Evolutionary conservation across 2,329 filamentous ascomycete genomes (phyloP), one percentile per base, ranked within the genome.

Genomic region (Ophiostoma ips): DNA sequence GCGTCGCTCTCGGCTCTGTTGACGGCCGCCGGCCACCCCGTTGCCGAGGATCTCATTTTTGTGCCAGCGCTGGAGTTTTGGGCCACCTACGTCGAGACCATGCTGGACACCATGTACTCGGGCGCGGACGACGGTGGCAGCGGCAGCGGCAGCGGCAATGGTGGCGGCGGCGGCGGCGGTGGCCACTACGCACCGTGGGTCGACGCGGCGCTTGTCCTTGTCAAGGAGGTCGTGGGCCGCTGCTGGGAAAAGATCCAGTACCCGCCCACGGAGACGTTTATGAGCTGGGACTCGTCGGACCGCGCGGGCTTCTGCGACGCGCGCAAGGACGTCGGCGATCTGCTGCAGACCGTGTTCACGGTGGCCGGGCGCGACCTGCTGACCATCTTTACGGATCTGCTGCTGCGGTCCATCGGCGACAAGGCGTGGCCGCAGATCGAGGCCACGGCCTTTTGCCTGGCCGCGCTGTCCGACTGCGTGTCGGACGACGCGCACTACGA

Each of bases 21-120:
- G 21, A 73, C 73, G 18, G 75, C 79, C 12, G 70, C 78, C 12
- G 84, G 85, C 2, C 75, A 78, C 57, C 77, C 83, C 1, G 79
- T 81, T 1, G 75, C 75, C 4, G 84, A 90, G 50, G 84, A 92
- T 58, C 80, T 78, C 55, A 77, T 88, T 11, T 88, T 87, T 50
- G 76, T 84, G 1, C 76, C 79, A 1, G 77, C 81, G 1, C 71
- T 90, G 13, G 85, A 92, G 58, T 90, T 92, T 61, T 92, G 87
- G 86, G 82, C 77, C 16, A 81, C 77, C 1, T 87, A 82, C 60
- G 77, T 85, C 6, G 85, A 88, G 63, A 76, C 77, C 12, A 71
- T 80, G 68, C 76, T 71, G 53, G 83, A 79, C 60, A 69, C 66
- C 10, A 66, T 45, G 43, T 45, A 34, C 30, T 71, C 73, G 1